Base-by-base conservation (phyloP, 345 rosid species). In the Rhizophora mangle region DNA sequence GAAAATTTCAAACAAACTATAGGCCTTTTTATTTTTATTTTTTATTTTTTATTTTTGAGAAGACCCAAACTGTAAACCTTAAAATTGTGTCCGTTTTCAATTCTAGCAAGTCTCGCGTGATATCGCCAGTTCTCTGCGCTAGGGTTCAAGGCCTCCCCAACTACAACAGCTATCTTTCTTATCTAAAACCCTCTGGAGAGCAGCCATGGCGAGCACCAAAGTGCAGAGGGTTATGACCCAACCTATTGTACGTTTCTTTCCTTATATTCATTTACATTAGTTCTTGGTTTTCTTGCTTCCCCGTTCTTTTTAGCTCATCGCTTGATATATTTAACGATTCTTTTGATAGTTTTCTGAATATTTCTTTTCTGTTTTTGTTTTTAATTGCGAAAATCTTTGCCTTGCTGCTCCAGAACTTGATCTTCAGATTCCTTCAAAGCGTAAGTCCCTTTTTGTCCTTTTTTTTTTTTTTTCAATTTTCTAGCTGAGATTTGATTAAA, bases 391-490 rank as follows among this genome's bases (percentile, higher is more conserved):
- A 24, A 63, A 22, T 60, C 54, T 54, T 7, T 43, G 49, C 49
- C 16, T 43, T 26, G 60, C 60, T 16, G 24, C 60, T 29, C 20
- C 86, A 95, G 96, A 95, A 95, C 82, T 80, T 90, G 85, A 92
- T 92, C 73, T 95, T 95, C 82, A 88, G 97, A 88, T 90, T 89
- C 77, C 97, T 92, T 16, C 97, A 92, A 76, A 92, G 96, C 31
- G 97, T 95, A 82, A 85, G 93, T 80, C 22, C 49, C 18, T 22
- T 66, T 4, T 0, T 26, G 2, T 31, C 34, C 1, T 22, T 30
- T 16, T 4, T 43, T 20, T 37, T 49, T 39, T 61, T 70, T 52
- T 37, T 27, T 16, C 15, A 43, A 43, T 2, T 30, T 21, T 2
- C 19, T 47, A 8, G 3, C 31, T 24, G 16, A 21, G 6, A 49